Conservation (phyloP, 768 basidiomycete genomes). For the Lactarius indigo region DNA sequence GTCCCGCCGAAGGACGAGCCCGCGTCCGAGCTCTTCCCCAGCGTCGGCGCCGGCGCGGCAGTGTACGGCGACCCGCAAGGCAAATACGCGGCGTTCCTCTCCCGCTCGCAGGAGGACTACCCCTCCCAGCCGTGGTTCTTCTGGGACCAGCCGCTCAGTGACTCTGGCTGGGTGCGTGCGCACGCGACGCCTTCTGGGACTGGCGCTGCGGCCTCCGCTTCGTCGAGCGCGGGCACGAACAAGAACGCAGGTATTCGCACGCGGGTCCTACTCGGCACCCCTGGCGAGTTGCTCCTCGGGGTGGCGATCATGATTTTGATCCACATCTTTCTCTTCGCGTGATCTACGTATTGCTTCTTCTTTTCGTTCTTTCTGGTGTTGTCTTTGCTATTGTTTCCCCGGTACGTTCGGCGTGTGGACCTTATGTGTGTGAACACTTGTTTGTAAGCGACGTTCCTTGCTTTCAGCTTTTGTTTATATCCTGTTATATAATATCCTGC, state of each 20-base stretch:
- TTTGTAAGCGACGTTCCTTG: background rate
- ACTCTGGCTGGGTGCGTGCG: conserved; percentile 12
- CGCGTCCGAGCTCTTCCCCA: conserved; percentile 27
- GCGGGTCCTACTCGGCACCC: background rate
- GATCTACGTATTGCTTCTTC: background rate
- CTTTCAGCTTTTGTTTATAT: background rate
- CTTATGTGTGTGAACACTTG: background rate
- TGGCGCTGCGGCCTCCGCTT: background rate
- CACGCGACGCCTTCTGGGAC: background rate
- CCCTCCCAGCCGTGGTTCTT: conserved; percentile 23
- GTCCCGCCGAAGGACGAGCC: conserved; percentile 26
- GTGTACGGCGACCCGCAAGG: conserved; percentile 34
- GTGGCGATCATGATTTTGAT: background rate
- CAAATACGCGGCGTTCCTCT: conserved; percentile 30
- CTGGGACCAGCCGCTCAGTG: conserved; percentile 23
- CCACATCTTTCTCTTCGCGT: conserved; percentile 1
- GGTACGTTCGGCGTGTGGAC: background rate
- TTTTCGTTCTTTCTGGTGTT: background rate
- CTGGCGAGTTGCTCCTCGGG: background rate
- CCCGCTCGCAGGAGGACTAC: conserved; percentile 8
- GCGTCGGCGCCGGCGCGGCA: conserved; percentile 30
- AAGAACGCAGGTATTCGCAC: background rate
- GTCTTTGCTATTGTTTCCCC: background rate
- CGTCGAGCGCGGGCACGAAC: background rate
- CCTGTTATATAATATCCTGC: background rate